Conservation (phyloP, 495 filamentous ascomycete species). For the Penicillium egyptiacum region DNA sequence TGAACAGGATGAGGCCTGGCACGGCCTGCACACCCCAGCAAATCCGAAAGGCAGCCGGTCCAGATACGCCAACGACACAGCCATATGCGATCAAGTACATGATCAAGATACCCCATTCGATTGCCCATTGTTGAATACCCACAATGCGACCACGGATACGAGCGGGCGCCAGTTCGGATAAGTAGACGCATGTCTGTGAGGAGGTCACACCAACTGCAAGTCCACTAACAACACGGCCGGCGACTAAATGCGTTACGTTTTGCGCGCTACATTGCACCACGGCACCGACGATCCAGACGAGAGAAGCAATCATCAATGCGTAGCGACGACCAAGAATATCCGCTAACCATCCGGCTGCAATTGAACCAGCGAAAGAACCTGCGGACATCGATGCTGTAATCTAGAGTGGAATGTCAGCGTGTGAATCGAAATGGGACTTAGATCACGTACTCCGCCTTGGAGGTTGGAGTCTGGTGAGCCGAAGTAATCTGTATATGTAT, state of each 20-base stretch:
- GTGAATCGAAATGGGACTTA: not conserved
- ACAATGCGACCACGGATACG: conserved; percentile 68
- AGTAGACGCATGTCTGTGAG: conserved; percentile 79
- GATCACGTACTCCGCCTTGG: conserved; percentile 53
- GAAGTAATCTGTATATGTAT: conserved; percentile 68
- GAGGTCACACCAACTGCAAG: conserved; percentile 73
- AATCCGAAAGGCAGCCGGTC: conserved; percentile 63
- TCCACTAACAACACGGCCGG: conserved; percentile 70
- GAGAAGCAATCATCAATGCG: conserved; percentile 62
- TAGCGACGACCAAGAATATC: conserved; percentile 66
- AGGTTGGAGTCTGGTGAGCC: conserved; percentile 60
- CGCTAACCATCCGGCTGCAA: conserved; percentile 63
- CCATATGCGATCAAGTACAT: conserved; percentile 63
- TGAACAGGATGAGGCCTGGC: conserved; percentile 61
- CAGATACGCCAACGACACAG: conserved; percentile 55
- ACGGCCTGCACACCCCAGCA: conserved; percentile 74
- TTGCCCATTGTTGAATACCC: conserved; percentile 73
- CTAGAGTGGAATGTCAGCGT: conserved; percentile 15
- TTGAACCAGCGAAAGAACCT: conserved; percentile 64
- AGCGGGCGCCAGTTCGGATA: conserved; percentile 69
- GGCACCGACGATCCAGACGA: conserved; percentile 71
- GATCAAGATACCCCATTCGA: conserved; percentile 68
- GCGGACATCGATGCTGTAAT: conserved; percentile 61
- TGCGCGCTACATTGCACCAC: conserved; percentile 63
- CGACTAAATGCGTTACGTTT: conserved; percentile 62